Evolutionary conservation across 805 yeast genomes (phyloP).

Genomic region (Starmerella bombi): DNA sequence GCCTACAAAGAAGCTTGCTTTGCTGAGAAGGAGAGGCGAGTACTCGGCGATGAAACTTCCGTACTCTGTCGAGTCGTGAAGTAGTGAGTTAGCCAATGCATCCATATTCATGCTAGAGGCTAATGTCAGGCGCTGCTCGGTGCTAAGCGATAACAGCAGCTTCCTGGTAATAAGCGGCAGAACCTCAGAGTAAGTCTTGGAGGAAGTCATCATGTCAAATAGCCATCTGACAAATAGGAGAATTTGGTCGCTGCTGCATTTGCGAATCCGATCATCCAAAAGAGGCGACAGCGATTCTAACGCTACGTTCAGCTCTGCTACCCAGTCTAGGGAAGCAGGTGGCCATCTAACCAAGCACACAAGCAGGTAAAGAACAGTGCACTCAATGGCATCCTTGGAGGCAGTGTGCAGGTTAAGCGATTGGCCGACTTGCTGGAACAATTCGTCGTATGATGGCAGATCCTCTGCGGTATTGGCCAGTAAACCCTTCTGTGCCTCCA

Average conservation of each 20-base stretch:
- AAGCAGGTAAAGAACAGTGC: slow-evolving; percentile 1
- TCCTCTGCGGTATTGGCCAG: slow-evolving; percentile 30
- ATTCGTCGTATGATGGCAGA: slow-evolving; percentile 44
- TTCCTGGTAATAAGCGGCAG: background rate
- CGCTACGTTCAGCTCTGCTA: slow-evolving; percentile 1
- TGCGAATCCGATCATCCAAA: background rate
- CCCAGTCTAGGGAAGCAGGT: slow-evolving; percentile 6
- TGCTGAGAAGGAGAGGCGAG: slow-evolving; percentile 2
- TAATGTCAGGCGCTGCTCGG: background rate
- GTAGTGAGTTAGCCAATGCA: background rate
- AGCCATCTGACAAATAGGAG: background rate
- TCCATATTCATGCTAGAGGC: background rate
- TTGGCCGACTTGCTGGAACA: slow-evolving; percentile 23
- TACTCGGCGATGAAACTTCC: slow-evolving; percentile 12
- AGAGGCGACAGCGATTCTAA: background rate
- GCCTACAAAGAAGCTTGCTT: slow-evolving; percentile 10
- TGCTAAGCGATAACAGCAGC: background rate
- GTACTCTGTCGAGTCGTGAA: background rate
- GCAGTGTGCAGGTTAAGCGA: slow-evolving; percentile 1
- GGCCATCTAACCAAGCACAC: slow-evolving; percentile 3
- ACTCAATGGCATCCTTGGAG: slow-evolving; percentile 1
- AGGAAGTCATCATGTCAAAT: background rate
- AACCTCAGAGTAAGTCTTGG: background rate
- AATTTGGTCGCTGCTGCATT: too few relatives aligned
- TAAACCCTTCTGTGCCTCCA: slow-evolving; percentile 67